Evolutionary conservation across 495 filamentous ascomycete species (phyloP).

Genomic region (Annulohypoxylon nitens): DNA sequence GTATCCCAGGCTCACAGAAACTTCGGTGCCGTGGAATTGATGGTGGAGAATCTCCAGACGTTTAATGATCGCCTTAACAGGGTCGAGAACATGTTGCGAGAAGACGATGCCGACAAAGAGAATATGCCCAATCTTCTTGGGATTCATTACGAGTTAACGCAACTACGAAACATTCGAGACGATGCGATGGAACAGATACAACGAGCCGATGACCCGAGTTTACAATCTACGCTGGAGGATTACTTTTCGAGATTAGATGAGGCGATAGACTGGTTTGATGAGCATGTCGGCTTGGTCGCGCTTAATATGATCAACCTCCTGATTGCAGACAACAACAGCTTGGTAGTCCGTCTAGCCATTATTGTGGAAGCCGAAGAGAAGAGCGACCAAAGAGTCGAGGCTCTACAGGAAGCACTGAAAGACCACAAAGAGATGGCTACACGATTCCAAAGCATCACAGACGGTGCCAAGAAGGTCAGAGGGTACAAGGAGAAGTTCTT

Average conservation of each 20-base stretch:
- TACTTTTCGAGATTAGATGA: constrained; percentile 91
- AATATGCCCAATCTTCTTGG: constrained; percentile 92
- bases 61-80: constrained; percentile 81
- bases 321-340: constrained; percentile 82
- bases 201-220: constrained; percentile 76
- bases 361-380: constrained; percentile 96
- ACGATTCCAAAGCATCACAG: constrained; percentile 93
- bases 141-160: constrained; percentile 90
- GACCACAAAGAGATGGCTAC: constrained; percentile 94
- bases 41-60: constrained; percentile 88
- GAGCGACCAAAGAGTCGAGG: constrained; percentile 89
- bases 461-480: constrained; percentile 88
- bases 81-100: constrained; percentile 78
- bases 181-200: constrained; percentile 95
- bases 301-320: constrained; percentile 91
- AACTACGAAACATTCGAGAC: constrained; percentile 91
- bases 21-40: constrained; percentile 89
- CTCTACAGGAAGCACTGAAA: constrained; percentile 91
- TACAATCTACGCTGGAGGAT: constrained; percentile 83
- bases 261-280: constrained; percentile 93
- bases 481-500: constrained; percentile 98
- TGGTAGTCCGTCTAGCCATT: constrained; percentile 91
- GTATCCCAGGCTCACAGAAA: constrained; percentile 94
- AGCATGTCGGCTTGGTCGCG: constrained; percentile 88
- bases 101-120: constrained; percentile 86